phyloP scores from a whole-genome alignment of 2,329 filamentous ascomycete genomes.

The Thermomyces lanuginosus region DNA sequence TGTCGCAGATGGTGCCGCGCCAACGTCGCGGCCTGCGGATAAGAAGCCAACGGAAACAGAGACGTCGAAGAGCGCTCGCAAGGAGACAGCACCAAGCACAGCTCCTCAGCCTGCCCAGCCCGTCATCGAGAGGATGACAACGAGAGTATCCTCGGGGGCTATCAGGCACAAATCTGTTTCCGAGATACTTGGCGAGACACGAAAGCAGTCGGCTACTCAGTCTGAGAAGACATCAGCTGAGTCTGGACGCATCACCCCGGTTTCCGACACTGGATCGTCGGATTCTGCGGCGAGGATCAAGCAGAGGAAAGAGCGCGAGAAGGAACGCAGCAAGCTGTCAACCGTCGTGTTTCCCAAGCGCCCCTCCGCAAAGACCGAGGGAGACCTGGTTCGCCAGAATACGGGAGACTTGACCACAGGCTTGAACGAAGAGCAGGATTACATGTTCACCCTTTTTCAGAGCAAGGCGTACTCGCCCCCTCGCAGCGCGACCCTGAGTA shows the following conservation, averaged over 20 bases:
- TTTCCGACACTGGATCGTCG: constrained; percentile 12
- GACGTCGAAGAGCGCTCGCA: constrained; percentile 6
- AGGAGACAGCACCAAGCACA: constrained; percentile 2
- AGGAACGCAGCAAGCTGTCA: constrained; percentile 46
- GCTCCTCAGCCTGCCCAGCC: constrained; percentile 16
- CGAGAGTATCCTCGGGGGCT: constrained; percentile 52
- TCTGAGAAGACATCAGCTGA: constrained; percentile 19
- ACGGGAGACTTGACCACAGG: constrained; percentile 31
- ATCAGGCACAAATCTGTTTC: constrained; percentile 57
- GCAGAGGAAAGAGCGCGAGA: constrained; percentile 41
- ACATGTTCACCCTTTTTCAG: constrained; percentile 48
- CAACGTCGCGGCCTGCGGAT: constrained; percentile 6
- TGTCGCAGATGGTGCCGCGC: constrained; percentile 6
- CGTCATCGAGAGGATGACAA: constrained; percentile 44
- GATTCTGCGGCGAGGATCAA: constrained; percentile 24
- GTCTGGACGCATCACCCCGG: constrained; percentile 9
- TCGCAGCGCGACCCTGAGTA: constrained; percentile 40
- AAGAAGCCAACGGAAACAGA: constrained; percentile 6
- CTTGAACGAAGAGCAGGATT: constrained; percentile 37
- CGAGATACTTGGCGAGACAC: constrained; percentile 50
- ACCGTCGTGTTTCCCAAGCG: constrained; percentile 67
- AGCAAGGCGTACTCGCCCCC: constrained; percentile 41
- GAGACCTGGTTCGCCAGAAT: constrained; percentile 26
- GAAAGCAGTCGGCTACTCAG: constrained; percentile 21
- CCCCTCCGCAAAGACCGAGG: constrained; percentile 32